Evolutionary conservation across 306 rosid genomes (phyloP), one percentile per base, ranked within the genome.

Genomic region (Acacia crassicarpa): DNA sequence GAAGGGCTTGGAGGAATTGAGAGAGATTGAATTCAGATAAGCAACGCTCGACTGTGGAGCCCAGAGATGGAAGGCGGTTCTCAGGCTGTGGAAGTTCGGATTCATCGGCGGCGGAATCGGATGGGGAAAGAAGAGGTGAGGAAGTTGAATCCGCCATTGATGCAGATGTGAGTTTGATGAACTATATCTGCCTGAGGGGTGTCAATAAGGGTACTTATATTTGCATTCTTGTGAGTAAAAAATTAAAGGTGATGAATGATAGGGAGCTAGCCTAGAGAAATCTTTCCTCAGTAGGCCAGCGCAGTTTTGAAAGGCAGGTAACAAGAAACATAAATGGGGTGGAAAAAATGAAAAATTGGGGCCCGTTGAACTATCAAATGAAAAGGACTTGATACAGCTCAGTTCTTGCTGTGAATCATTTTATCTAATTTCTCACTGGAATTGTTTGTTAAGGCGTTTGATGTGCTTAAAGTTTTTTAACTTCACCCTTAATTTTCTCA

Each of bases 1-100:
- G 77, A 35, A 89, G 46, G 63, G 84, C 66, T 82, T 81, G 86
- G 19, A 78, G 0, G 23, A 84, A 46, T 32, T 75, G 79, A 0
- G 69, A 30, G 69, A 30, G 69, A 14, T 27, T 63, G 69, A 63
- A 63, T 30, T 63, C 41, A 5, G 41, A 1, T 27, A 63, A 30
- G 41, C 69, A 30, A 4, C 3, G 69, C 15, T 63, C 69, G n/a
- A 63, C 32, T 6, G 69, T 63, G 10, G 69, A 63, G n/a, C 69
- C 69, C 0, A 63, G 20, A 63, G 69, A 62, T 11, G 68, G 68
- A 62, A 62, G 35, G 40, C 6, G 32, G 16, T 12, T 61, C 6
- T 25, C 14, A 0, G 32, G 15, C 8, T 4, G 33, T 11, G 67
- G 10, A 11, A 13, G 68, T 13, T 62, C 40, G 3, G 40, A 62